Conservation (phyloP, 495 filamentous ascomycete genomes). For the Hypoxylon intermedium region DNA sequence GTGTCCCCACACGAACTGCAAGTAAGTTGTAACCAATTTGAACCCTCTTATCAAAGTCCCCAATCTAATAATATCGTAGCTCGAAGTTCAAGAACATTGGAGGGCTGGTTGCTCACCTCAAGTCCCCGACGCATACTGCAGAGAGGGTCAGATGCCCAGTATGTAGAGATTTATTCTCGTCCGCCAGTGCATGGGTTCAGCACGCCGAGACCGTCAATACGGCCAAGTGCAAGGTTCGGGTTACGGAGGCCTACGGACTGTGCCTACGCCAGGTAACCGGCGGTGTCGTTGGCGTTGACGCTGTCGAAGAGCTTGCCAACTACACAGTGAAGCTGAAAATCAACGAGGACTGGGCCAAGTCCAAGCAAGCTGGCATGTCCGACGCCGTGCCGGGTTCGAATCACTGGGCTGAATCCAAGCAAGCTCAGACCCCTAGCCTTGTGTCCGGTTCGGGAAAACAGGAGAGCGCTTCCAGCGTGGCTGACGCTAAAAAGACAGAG, state of each 20-base stretch:
- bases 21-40: conserved; percentile 40
- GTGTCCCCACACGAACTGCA: conserved; percentile 51
- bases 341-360: conserved; percentile 14
- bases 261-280: conserved; percentile 35
- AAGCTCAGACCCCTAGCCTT: neutral
- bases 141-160: conserved; percentile 41
- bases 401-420: conserved; percentile 2
- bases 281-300: conserved; percentile 38
- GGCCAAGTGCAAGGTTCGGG: conserved; percentile 32
- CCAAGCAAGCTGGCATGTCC: neutral
- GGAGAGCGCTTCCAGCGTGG: neutral
- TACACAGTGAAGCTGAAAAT: conserved; percentile 38
- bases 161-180: conserved; percentile 42
- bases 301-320: conserved; percentile 24
- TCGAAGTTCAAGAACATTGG: conserved; percentile 34
- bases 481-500: too few relatives aligned
- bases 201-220: conserved; percentile 43
- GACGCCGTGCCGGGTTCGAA: conserved; percentile 4
- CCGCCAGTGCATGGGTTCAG: conserved; percentile 39
- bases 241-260: conserved; percentile 18
- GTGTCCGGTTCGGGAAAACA: neutral
- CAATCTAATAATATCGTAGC: conserved; percentile 30
- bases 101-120: conserved; percentile 43
- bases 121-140: conserved; percentile 39
- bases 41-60: neutral